A percentile compares a stretch with the other conserved stretches of the same genome.
phyloP scores from a whole-genome alignment of 2,329 filamentous ascomycete species.

The Arthrobotrys megalospora region DNA sequence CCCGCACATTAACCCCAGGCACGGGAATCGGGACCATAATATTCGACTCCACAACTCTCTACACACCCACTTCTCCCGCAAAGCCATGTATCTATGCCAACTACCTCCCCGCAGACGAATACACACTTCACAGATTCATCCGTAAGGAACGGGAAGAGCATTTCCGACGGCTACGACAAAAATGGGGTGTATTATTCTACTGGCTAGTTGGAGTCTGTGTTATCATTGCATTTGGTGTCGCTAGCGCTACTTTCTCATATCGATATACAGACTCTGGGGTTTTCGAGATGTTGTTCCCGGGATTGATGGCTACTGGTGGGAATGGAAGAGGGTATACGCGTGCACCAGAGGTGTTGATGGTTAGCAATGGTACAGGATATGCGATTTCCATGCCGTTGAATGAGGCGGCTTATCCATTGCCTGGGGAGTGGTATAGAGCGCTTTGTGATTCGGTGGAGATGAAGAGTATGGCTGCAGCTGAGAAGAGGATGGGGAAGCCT shows the following conservation, averaged over 20 bases:
- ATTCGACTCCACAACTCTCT: constrained; percentile 49
- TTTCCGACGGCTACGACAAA: constrained; percentile 2
- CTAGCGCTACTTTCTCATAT: constrained; percentile 17
- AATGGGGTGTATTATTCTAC: constrained; percentile 18
- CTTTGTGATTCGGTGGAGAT: constrained; percentile 40
- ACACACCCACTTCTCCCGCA: constrained; percentile 54
- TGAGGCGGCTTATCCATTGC: constrained; percentile 39
- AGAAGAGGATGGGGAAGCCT: constrained; percentile 27
- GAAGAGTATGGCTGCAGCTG: constrained; percentile 43
- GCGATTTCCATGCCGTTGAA: constrained; percentile 41
- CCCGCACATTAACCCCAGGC: constrained; percentile 24
- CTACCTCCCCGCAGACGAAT: constrained; percentile 44
- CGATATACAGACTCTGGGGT: constrained; percentile 2
- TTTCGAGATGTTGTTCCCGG: constrained; percentile 24
- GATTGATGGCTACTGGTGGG: not conserved
- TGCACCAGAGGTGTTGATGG: constrained; percentile 34
- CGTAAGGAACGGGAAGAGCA: not conserved
- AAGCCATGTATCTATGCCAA: constrained; percentile 48
- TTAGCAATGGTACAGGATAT: constrained; percentile 44
- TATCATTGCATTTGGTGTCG: constrained; percentile 34
- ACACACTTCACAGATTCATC: constrained; percentile 17
- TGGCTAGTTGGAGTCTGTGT: constrained; percentile 39
- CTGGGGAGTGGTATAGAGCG: constrained; percentile 44
- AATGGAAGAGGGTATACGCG: constrained; percentile 15
- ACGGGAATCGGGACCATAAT: constrained; percentile 39